Conservation (phyloP, 2,329 filamentous ascomycete genomes). For the Aspergillus transmontanensis region DNA sequence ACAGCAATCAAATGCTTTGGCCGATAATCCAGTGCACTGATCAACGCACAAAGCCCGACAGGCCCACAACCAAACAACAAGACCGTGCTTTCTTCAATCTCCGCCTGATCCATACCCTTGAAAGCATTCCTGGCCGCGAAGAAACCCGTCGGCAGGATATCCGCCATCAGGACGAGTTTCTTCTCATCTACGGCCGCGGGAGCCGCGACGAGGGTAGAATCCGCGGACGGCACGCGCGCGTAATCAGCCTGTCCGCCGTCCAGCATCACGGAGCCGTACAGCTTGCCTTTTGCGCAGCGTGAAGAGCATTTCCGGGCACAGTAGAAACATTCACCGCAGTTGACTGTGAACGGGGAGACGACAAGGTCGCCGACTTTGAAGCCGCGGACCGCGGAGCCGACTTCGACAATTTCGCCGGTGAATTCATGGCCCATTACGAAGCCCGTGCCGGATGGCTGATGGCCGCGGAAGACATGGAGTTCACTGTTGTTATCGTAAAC, state of each 20-base stretch:
- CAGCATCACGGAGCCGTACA: constrained; percentile 70
- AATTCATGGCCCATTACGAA: constrained; percentile 80
- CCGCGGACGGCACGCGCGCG: constrained; percentile 76
- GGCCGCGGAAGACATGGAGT: constrained; percentile 81
- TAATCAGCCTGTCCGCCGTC: constrained; percentile 82
- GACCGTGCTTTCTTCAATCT: constrained; percentile 17
- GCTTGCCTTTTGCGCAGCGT: constrained; percentile 66
- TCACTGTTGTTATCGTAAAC: constrained; percentile 52
- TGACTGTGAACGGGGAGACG: constrained; percentile 79
- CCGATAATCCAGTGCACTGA: constrained; percentile 70
- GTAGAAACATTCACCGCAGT: constrained; percentile 79
- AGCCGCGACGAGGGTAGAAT: constrained; percentile 73
- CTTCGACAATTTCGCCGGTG: constrained; percentile 70
- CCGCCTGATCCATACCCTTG: neutral
- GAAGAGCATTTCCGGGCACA: constrained; percentile 74
- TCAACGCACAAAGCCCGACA: constrained; percentile 22
- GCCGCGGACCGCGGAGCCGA: constrained; percentile 58
- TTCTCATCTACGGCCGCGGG: constrained; percentile 70
- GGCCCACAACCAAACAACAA: constrained; percentile 22
- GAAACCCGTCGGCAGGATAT: constrained; percentile 64
- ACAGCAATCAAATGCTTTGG: constrained; percentile 76
- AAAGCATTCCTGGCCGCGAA: constrained; percentile 23
- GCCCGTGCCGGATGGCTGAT: constrained; percentile 66
- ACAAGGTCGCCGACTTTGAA: constrained; percentile 74
- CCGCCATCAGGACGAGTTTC: constrained; percentile 80